These are phyloP conservation scores for Rutidosis leptorrhynchoides DNA, from an alignment of 129 eudicot species.

Conservation along the genomic window DNA sequence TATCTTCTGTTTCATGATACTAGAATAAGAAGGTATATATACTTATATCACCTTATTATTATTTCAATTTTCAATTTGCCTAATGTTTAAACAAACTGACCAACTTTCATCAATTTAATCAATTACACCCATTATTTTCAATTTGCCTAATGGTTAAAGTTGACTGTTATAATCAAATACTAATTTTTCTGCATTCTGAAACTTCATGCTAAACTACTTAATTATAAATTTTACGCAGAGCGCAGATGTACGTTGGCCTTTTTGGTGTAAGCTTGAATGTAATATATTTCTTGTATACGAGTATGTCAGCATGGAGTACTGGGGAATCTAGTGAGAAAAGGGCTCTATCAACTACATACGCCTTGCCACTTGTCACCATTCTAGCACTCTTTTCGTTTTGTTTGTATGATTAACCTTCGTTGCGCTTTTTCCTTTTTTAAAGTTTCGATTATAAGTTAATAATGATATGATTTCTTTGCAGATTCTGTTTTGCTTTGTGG, in stretches of 20 bases:
- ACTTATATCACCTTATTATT: background rate
- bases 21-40: slow-evolving; percentile 63
- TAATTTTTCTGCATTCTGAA: background rate
- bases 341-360: slow-evolving; percentile 69
- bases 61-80: background rate
- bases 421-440: background rate
- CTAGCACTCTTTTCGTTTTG: slow-evolving; percentile 68
- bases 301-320: slow-evolving; percentile 64
- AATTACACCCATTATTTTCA: background rate
- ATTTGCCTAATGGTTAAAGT: too few relatives aligned
- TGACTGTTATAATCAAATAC: background rate
- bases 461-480: slow-evolving; percentile 26
- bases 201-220: background rate
- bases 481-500: slow-evolving; percentile 80
- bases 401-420: slow-evolving; percentile 49
- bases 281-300: slow-evolving; percentile 57
- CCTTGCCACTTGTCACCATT: slow-evolving; percentile 68
- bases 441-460: background rate
- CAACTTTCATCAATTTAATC: background rate
- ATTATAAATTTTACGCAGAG: slow-evolving; percentile 41
- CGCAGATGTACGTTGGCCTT: slow-evolving; percentile 70
- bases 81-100: background rate
- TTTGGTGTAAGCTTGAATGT: slow-evolving; percentile 55
- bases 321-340: slow-evolving; percentile 62
- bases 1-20: slow-evolving; percentile 63